Conservation (phyloP, 1,139 yeast genomes). For the Yamadazyma buinensis region DNA sequence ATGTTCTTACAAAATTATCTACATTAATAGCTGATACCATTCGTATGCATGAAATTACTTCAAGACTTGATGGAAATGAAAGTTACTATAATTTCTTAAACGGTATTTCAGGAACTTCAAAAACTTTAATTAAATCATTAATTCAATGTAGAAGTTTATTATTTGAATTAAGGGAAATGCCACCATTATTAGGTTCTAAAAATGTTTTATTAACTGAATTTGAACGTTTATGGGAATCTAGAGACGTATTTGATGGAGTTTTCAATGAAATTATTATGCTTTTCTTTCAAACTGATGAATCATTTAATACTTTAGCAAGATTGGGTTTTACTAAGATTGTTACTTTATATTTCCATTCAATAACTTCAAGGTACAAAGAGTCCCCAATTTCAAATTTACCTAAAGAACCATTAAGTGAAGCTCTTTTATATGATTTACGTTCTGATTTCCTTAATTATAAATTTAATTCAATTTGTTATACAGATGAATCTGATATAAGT, state of each 20-base stretch:
- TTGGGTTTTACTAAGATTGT: conserved; percentile 28
- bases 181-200: conserved; percentile 13
- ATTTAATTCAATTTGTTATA: conserved; percentile 3
- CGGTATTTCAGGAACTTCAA: conserved; percentile 28
- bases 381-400: background rate
- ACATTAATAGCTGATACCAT: conserved; percentile 51
- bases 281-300: conserved; percentile 45
- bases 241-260: conserved; percentile 24
- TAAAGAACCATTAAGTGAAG: conserved; percentile 4
- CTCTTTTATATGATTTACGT: conserved; percentile 4
- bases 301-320: conserved; percentile 30
- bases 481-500: conserved; percentile 8
- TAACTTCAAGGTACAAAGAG: conserved; percentile 11
- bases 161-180: conserved; percentile 16
- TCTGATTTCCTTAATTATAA: conserved; percentile 7
- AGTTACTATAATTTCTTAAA: conserved; percentile 34
- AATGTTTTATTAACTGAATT: conserved; percentile 17
- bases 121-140: conserved; percentile 34
- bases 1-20: conserved; percentile 21
- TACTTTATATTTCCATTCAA: conserved; percentile 19
- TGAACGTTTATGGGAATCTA: conserved; percentile 25
- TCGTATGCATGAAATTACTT: conserved; percentile 52
- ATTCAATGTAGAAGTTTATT: conserved; percentile 26
- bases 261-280: conserved; percentile 36
- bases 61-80: conserved; percentile 39